Conservation (phyloP, 208 protist species). For the Acanthamoeba royreba region DNA sequence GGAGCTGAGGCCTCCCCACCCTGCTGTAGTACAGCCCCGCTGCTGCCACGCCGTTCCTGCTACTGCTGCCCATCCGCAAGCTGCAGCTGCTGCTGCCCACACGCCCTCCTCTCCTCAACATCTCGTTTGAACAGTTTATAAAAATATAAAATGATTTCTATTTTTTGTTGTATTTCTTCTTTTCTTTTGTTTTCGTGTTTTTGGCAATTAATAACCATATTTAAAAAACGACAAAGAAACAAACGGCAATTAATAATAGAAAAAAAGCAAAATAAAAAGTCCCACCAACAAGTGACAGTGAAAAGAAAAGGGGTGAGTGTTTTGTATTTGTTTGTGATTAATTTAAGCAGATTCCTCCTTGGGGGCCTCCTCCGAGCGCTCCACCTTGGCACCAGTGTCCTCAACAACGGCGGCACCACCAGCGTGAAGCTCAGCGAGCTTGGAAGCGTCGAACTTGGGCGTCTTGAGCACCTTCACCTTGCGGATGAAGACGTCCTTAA, state of each 20-base stretch:
- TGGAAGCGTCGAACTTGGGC: conserved; percentile 93
- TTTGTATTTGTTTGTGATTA: not conserved
- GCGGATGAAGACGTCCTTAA: conserved; percentile 97
- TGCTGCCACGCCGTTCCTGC: too few relatives aligned
- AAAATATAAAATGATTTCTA: too few relatives aligned
- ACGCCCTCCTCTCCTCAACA: not conserved
- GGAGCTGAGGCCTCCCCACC: too few relatives aligned
- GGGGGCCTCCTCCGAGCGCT: not conserved
- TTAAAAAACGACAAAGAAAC: too few relatives aligned
- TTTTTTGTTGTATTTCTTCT: too few relatives aligned
- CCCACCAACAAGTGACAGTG: not conserved
- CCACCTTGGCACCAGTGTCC: conserved; percentile 13
- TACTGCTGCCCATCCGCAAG: too few relatives aligned
- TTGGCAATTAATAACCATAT: too few relatives aligned
- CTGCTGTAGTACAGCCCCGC: too few relatives aligned
- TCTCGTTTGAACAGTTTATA: too few relatives aligned
- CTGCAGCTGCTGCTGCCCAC: not conserved
- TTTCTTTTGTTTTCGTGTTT: too few relatives aligned
- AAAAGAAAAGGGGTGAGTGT: not conserved
- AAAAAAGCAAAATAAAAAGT: not conserved
- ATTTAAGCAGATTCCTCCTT: conserved; percentile 3
- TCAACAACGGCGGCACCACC: not conserved
- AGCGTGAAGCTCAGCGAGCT: conserved; percentile 89
- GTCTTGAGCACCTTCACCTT: conserved; percentile 96
- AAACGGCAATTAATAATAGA: not conserved